Evolutionary conservation across 495 filamentous ascomycete species (phyloP).

Genomic region (Durotheca rogersii): DNA sequence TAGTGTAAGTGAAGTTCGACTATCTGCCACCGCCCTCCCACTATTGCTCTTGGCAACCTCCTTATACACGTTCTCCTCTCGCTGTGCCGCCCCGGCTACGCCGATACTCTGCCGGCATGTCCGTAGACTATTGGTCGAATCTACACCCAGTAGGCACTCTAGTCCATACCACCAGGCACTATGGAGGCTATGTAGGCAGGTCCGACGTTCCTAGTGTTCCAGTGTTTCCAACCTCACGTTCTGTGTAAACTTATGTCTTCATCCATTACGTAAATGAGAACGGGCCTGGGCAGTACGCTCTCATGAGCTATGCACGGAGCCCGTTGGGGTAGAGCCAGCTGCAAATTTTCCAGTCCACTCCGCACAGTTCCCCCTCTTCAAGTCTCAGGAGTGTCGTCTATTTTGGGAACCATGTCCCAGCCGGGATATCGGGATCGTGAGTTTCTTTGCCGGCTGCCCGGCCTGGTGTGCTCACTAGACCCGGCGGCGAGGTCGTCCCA

Average conservation of each 20-base stretch:
- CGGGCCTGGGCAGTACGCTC: neutral
- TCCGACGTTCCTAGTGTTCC: constrained; percentile 16
- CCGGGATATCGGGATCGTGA: constrained; percentile 29
- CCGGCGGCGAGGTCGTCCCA: constrained; percentile 22
- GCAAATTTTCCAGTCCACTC: constrained; percentile 9
- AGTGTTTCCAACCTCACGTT: constrained; percentile 26
- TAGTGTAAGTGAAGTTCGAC: constrained; percentile 16
- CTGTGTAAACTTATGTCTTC: neutral
- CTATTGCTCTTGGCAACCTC: constrained; percentile 17
- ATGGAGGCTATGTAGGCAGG: neutral
- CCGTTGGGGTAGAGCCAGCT: constrained; percentile 12
- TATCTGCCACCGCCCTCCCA: constrained; percentile 1
- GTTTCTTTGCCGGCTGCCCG: constrained; percentile 17
- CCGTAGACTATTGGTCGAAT: neutral
- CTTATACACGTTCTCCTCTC: constrained; percentile 20
- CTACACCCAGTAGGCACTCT: no score
- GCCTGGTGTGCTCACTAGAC: constrained; percentile 7
- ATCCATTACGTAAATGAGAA: constrained; percentile 5
- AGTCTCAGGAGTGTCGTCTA: constrained; percentile 11
- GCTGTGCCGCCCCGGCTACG: no score
- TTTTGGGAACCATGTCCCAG: constrained; percentile 28
- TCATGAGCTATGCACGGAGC: constrained; percentile 9
- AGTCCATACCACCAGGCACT: no score
- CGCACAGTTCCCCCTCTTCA: constrained; percentile 13
- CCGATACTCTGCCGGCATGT: no score